Evolutionary conservation across 225 moss, liverwort and hornwort genomes (phyloP).

Genomic region (Pseudoscleropodium purum): DNA sequence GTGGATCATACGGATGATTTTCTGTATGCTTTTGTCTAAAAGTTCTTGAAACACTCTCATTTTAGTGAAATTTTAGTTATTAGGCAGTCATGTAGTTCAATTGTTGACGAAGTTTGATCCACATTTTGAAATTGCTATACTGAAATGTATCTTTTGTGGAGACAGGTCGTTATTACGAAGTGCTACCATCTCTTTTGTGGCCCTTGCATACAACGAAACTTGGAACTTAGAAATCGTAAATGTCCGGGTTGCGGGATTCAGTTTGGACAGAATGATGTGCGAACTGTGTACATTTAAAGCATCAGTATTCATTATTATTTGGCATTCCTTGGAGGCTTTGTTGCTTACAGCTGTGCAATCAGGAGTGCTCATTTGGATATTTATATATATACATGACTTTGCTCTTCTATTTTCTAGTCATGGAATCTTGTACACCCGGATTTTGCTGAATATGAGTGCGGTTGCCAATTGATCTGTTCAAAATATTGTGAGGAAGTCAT

Average conservation of each 20-base stretch:
- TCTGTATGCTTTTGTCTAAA: neutral
- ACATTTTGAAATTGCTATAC: neutral
- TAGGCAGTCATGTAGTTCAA: neutral
- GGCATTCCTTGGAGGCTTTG: neutral
- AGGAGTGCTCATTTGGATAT: neutral
- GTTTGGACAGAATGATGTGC: slow-evolving; percentile 89
- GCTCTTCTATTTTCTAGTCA: neutral
- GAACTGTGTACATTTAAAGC: slow-evolving; percentile 80
- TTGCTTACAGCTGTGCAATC: neutral
- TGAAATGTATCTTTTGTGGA: neutral
- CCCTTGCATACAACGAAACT: slow-evolving; percentile 88
- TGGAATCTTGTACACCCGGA: neutral
- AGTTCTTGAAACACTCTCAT: neutral
- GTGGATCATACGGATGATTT: neutral
- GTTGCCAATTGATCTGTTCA: neutral
- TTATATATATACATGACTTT: neutral
- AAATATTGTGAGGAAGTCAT: neutral
- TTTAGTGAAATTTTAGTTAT: neutral
- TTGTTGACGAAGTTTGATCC: neutral
- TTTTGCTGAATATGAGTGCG: neutral
- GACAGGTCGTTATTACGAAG: slow-evolving; percentile 96
- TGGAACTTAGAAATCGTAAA: slow-evolving; percentile 83
- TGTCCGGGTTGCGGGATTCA: slow-evolving; percentile 90
- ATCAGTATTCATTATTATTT: neutral
- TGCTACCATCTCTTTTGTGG: slow-evolving; percentile 93